Percentiles rank a stretch among this genome's conserved stretches.
Conservation (phyloP, 805 yeast genomes). For the Naumovozyma castellii region DNA sequence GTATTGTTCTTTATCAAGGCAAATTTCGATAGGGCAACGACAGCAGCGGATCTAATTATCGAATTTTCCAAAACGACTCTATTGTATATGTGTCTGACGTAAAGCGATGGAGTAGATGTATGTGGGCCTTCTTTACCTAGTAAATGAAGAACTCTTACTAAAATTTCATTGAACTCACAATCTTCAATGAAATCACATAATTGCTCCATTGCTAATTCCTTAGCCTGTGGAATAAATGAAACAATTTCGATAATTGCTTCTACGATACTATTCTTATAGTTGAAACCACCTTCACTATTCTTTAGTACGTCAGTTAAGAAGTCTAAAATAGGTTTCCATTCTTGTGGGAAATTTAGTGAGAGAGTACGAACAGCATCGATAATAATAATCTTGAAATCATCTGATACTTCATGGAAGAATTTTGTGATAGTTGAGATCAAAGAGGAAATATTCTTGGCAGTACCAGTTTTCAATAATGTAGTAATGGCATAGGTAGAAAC, state of each 20-base stretch:
- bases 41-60: constrained; percentile 91
- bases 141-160: constrained; percentile 85
- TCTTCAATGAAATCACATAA: constrained; percentile 96
- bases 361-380: constrained; percentile 90
- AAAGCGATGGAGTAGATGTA: constrained; percentile 75
- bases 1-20: constrained; percentile 66
- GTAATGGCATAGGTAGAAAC: constrained; percentile 96
- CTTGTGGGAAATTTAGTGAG: constrained; percentile 87
- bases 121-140: constrained; percentile 92
- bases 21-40: constrained; percentile 83
- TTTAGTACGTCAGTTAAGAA: constrained; percentile 79
- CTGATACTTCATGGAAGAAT: constrained; percentile 87
- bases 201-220: constrained; percentile 74
- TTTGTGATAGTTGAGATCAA: constrained; percentile 78
- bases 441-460: constrained; percentile 79
- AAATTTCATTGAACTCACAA: constrained; percentile 89
- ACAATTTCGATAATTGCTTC: constrained; percentile 91
- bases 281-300: constrained; percentile 77
- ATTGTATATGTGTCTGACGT: constrained; percentile 93
- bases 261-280: constrained; percentile 76
- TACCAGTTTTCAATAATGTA: constrained; percentile 89
- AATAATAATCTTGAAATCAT: constrained; percentile 89
- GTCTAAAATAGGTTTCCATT: constrained; percentile 69
- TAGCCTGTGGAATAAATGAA: constrained; percentile 73
- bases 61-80: constrained; percentile 94